phyloP scores from a whole-genome alignment of 169 alveolate genomes.

The Plasmodium blacklocki region DNA sequence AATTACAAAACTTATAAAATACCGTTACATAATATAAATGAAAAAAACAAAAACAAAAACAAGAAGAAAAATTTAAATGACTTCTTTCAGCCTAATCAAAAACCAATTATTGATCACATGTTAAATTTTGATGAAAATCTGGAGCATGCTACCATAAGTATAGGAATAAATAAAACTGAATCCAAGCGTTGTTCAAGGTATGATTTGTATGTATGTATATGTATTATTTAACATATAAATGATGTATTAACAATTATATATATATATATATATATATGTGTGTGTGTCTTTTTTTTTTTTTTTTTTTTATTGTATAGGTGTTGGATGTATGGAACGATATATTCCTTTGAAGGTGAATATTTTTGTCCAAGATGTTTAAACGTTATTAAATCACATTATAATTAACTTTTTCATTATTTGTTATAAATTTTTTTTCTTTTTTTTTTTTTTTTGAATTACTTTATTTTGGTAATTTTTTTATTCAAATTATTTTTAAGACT shows the following conservation, averaged over 20 bases:
- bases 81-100: constrained; percentile 17
- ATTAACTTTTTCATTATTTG: not conserved
- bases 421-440: constrained; percentile 7
- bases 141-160: constrained; percentile 23
- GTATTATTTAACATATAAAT: not conserved
- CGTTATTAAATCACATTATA: constrained; percentile 28
- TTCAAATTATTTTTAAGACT: too few relatives aligned
- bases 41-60: not conserved
- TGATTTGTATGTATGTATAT: not conserved
- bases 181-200: constrained; percentile 51
- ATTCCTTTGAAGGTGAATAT: constrained; percentile 43
- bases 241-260: not conserved
- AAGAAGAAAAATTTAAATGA: constrained; percentile 10
- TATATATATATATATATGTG: not conserved
- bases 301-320: constrained; percentile 30
- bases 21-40: constrained; percentile 6
- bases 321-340: constrained; percentile 71
- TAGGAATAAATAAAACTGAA: constrained; percentile 34
- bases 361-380: constrained; percentile 57
- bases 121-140: constrained; percentile 6
- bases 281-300: not conserved
- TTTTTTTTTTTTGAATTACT: not conserved
- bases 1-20: constrained; percentile 50
- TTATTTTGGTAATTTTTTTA: not conserved
- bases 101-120: constrained; percentile 8